These are phyloP conservation scores for Exidia glandulosa DNA, from an alignment of 768 basidiomycete genomes.

Conservation along the genomic window DNA sequence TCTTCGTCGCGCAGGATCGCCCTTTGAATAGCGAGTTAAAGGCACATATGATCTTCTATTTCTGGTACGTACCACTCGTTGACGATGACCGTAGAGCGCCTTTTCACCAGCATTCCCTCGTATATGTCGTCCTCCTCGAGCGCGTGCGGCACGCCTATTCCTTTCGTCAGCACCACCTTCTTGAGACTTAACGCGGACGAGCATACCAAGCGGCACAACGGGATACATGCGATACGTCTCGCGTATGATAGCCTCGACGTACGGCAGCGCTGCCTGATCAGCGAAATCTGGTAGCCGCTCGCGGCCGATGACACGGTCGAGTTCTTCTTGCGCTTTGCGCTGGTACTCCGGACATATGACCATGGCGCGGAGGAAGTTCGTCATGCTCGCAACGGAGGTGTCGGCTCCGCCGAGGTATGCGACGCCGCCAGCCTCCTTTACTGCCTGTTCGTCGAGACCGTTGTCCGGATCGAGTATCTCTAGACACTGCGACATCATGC, in stretches of 20 bases:
- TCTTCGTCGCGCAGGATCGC: slow-evolving; percentile 6
- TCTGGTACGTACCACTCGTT: not conserved
- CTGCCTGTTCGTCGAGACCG: not conserved
- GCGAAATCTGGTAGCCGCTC: slow-evolving; percentile 3
- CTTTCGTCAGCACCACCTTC: not conserved
- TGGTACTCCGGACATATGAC: slow-evolving; percentile 5
- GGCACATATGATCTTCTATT: not conserved
- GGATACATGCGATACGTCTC: slow-evolving; percentile 3
- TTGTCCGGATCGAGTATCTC: not conserved
- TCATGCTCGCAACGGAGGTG: slow-evolving; percentile 18
- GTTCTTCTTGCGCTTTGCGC: slow-evolving; percentile 5
- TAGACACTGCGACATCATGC: not conserved
- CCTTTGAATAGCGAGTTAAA: no score
- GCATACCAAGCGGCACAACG: not conserved
- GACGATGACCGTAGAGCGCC: not conserved
- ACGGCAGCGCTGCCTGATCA: slow-evolving; percentile 7
- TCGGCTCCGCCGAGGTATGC: slow-evolving; percentile 47
- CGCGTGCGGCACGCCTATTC: not conserved
- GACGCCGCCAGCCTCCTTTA: not conserved
- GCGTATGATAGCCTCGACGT: slow-evolving; percentile 1
- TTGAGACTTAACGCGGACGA: not conserved
- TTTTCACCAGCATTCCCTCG: not conserved
- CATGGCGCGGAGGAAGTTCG: slow-evolving; percentile 7
- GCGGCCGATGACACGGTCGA: slow-evolving; percentile 4
- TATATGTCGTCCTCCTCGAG: not conserved